Conservation (phyloP, 371 early-diverging fungal genomes). For the Haplosporangium sp. region DNA sequence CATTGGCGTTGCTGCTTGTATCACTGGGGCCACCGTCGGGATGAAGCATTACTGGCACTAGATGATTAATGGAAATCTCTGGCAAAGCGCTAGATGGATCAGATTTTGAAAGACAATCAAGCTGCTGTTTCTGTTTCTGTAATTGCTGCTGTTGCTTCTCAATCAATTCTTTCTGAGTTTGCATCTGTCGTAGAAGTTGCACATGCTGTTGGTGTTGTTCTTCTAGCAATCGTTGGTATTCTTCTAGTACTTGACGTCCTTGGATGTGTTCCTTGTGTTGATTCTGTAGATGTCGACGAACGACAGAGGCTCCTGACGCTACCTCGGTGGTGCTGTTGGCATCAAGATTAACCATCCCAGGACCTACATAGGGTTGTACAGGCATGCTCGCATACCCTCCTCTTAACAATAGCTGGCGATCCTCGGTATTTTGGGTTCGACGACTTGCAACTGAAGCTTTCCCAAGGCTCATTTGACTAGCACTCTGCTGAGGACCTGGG, state of each 20-base stretch:
- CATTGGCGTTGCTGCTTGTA: not conserved
- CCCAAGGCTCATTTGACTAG: conserved; percentile 6
- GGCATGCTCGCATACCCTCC: not conserved
- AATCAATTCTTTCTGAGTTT: conserved; percentile 18
- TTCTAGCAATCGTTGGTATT: conserved; percentile 15
- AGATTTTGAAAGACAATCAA: conserved; percentile 8
- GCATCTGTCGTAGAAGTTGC: conserved; percentile 12
- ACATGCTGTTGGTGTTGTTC: conserved; percentile 21
- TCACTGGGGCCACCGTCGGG: not conserved
- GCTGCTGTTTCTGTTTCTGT: conserved; percentile 19
- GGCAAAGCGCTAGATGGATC: conserved; percentile 15
- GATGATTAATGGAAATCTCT: conserved; percentile 9
- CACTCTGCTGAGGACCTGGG: conserved; percentile 16
- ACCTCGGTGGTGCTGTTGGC: not conserved
- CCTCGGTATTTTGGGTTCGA: not conserved
- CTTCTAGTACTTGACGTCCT: conserved; percentile 20
- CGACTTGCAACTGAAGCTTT: not conserved
- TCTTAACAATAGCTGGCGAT: not conserved
- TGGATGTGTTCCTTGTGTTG: conserved; percentile 10
- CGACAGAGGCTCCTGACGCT: not conserved
- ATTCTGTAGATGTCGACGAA: not conserved
- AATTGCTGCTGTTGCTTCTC: conserved; percentile 26
- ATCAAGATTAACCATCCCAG: not conserved
- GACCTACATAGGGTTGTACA: not conserved
- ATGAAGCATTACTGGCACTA: not conserved